Percentiles rank a stretch among this genome's conserved stretches.
Conservation (phyloP, 2,329 filamentous ascomycete species). For the Aspergillus calidoustus region DNA sequence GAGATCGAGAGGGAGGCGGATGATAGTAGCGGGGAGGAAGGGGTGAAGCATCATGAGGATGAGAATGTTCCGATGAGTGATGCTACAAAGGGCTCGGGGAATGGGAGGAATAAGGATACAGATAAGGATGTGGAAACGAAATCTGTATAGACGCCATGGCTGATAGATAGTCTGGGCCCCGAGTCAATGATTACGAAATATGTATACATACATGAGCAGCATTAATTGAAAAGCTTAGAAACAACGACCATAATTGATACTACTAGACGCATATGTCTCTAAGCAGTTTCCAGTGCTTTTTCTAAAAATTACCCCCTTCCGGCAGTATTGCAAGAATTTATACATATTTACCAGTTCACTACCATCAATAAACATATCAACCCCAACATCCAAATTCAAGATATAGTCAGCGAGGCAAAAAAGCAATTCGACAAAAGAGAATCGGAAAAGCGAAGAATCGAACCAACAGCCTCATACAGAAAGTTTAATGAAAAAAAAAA, state of each 20-base stretch:
- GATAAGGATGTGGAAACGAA: not conserved
- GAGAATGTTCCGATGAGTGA: slow-evolving; percentile 20
- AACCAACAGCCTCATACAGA: not conserved
- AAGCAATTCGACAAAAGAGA: not conserved
- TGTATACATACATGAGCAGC: not conserved
- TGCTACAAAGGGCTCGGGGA: not conserved
- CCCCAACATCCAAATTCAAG: no score
- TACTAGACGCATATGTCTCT: not conserved
- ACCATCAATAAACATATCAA: no score
- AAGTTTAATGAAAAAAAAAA: not conserved
- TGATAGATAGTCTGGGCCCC: not conserved
- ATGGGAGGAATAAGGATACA: not conserved
- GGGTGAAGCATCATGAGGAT: slow-evolving; percentile 1
- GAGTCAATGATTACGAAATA: not conserved
- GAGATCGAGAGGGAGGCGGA: not conserved
- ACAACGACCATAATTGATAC: not conserved
- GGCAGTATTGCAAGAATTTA: no score
- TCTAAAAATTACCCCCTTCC: not conserved
- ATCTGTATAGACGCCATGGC: not conserved
- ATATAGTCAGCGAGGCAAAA: not conserved
- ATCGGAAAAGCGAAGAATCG: not conserved
- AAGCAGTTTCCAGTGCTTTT: not conserved
- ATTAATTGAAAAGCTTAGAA: not conserved
- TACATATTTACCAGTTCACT: no score
- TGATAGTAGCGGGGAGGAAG: slow-evolving; percentile 23